Conservation (phyloP, 768 basidiomycete species). For the Pholiota microspora region DNA sequence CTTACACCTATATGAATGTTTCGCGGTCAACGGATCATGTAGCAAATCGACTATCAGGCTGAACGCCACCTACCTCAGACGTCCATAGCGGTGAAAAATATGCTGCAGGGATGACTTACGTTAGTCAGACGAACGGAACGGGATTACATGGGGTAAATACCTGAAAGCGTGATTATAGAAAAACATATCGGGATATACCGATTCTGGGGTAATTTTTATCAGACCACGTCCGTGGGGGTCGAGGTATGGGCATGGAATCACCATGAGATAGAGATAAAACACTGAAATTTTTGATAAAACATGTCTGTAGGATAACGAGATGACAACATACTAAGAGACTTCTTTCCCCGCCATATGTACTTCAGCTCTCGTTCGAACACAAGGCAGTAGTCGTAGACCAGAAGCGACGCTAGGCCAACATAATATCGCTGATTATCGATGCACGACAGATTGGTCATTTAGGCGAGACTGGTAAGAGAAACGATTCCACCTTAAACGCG, state of each 20-base stretch:
- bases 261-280: conserved; percentile 16
- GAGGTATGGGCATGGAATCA: neutral
- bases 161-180: conserved; percentile 25
- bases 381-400: conserved; percentile 25
- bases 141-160: conserved; percentile 6
- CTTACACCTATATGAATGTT: conserved; percentile 8
- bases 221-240: no score
- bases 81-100: conserved; percentile 25
- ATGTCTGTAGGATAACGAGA: neutral
- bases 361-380: conserved; percentile 22
- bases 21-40: neutral
- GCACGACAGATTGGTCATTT: neutral
- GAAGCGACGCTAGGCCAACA: conserved; percentile 17
- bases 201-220: conserved; percentile 12
- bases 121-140: neutral
- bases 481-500: conserved; percentile 11
- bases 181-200: conserved; percentile 26
- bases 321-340: conserved; percentile 13
- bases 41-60: neutral
- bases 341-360: conserved; percentile 20
- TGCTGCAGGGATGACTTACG: conserved; percentile 11
- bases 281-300: conserved; percentile 4
- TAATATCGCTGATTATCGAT: conserved; percentile 18
- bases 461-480: neutral
- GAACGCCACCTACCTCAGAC: conserved; percentile 16